Percentiles rank a stretch among this genome's conserved stretches.
phyloP scores from a whole-genome alignment of 768 basidiomycete species.

The Leucocoprinus sp. region DNA sequence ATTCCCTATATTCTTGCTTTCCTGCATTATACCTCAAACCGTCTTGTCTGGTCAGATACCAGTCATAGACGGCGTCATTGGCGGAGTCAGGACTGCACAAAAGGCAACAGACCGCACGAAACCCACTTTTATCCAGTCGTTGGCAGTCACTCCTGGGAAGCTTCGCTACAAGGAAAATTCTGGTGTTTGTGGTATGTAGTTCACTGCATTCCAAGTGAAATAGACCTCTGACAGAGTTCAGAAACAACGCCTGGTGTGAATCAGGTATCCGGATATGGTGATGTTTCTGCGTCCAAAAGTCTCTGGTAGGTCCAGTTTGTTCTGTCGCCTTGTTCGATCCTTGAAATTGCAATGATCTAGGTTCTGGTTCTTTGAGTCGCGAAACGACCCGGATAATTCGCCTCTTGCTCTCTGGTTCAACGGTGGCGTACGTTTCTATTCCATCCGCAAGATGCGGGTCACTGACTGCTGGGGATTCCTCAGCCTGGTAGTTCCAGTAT shows the following conservation, averaged over 20 bases:
- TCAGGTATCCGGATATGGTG: conserved; percentile 58
- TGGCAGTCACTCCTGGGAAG: conserved; percentile 35
- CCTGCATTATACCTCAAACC: too few species aligned
- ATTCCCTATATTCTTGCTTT: too few species aligned
- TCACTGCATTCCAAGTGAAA: not conserved
- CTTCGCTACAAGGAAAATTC: conserved; percentile 53
- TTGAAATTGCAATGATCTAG: not conserved
- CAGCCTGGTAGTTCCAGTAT: conserved; percentile 50
- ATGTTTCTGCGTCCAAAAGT: conserved; percentile 47
- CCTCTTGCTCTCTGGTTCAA: conserved; percentile 66
- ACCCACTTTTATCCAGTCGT: conserved; percentile 13
- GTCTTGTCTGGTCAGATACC: conserved; percentile 35
- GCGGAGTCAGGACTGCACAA: conserved; percentile 32
- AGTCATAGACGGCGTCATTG: conserved; percentile 40
- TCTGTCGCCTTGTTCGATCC: too few species aligned
- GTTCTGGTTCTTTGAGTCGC: conserved; percentile 66
- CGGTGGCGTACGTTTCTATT: conserved; percentile 36
- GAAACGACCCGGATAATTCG: conserved; percentile 51
- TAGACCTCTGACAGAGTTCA: conserved; percentile 11
- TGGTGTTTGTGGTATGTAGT: conserved; percentile 45
- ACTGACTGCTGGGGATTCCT: not conserved
- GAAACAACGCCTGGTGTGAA: conserved; percentile 57
- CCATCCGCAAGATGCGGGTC: not conserved
- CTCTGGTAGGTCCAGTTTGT: conserved; percentile 25
- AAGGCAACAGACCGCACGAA: conserved; percentile 8